Base-by-base conservation (phyloP, 176 grass and related monocot species). In the Avena insularis region DNA sequence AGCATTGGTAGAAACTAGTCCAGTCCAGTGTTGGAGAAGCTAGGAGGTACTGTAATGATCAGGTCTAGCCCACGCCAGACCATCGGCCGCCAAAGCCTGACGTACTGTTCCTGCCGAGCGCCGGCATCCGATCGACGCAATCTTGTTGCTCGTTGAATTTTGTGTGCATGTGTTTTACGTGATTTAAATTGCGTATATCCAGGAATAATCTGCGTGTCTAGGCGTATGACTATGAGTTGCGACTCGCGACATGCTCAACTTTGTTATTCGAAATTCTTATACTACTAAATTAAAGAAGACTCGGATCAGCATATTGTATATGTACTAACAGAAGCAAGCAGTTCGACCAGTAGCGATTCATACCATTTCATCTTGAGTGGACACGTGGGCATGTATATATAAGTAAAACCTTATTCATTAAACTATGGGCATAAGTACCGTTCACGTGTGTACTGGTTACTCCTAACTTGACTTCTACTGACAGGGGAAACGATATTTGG, bases 61-160 rank as follows among this genome's bases (percentile, higher is more conserved):
- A 85, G 90, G 90, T 81, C 70, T 82, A 91, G 82, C 82, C 82
- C 90, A 91, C 86, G 90, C 90, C 85, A 70, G 90, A 88, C 90
- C 86, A 77, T 70, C 77, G 59, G 85, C 86, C 90, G 90, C 86
- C 70, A 81, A 8, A 51, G 50, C 51, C 53, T 88, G 61, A 43
- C 40, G 40, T 43, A 85, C 77, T 77, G 60, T 60, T 68, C 27
- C 81, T 84, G 75, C 57, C 84, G 31, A 43, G 55, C 47, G 35
- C 20, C 61, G 49, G 78, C 71, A 17, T 78, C 79, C 40, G 38
- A 40, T 23, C 23, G 12, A 61, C n/a, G 74, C 81, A 19, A 71
- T 71, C 68, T 85, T 76, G 59, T 50, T 70, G 62, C 73, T 66
- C 45, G 38, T 53, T 78, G 62, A 75, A 65, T 53, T 64, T 50